These are phyloP conservation scores for Sinapis alba DNA, from an alignment of 441 rosid genomes.

Conservation along the genomic window DNA sequence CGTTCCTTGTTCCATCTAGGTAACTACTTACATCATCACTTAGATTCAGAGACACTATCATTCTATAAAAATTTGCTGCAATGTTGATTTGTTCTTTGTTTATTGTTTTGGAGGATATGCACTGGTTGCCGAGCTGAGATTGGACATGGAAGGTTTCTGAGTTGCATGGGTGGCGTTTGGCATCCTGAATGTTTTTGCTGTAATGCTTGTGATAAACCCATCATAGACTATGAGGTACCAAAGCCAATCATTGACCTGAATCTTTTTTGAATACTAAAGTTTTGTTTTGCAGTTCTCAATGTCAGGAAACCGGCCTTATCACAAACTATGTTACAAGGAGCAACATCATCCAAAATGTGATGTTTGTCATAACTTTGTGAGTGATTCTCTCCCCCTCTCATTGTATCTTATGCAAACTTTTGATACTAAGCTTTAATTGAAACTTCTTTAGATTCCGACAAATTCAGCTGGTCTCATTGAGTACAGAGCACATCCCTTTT, in stretches of 20 bases:
- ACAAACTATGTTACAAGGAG: slow-evolving; percentile 85
- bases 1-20: slow-evolving; percentile 68
- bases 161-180: slow-evolving; percentile 90
- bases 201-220: slow-evolving; percentile 75
- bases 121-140: slow-evolving; percentile 83
- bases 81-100: background rate
- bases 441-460: slow-evolving; percentile 73
- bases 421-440: background rate
- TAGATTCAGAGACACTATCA: background rate
- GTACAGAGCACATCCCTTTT: slow-evolving; percentile 92
- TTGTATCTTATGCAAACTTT: background rate
- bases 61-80: background rate
- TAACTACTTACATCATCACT: slow-evolving; percentile 26
- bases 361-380: slow-evolving; percentile 84
- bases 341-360: slow-evolving; percentile 89
- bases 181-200: slow-evolving; percentile 97
- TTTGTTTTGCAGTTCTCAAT: slow-evolving; percentile 67
- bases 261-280: background rate
- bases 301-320: slow-evolving; percentile 79
- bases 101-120: slow-evolving; percentile 56
- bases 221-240: slow-evolving; percentile 80
- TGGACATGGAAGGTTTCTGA: slow-evolving; percentile 82
- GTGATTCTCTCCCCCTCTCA: slow-evolving; percentile 38
- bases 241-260: slow-evolving; percentile 1
- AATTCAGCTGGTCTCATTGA: slow-evolving; percentile 79